Conservation (phyloP, 2,329 filamentous ascomycete species). For the Microascus cirrosus region DNA sequence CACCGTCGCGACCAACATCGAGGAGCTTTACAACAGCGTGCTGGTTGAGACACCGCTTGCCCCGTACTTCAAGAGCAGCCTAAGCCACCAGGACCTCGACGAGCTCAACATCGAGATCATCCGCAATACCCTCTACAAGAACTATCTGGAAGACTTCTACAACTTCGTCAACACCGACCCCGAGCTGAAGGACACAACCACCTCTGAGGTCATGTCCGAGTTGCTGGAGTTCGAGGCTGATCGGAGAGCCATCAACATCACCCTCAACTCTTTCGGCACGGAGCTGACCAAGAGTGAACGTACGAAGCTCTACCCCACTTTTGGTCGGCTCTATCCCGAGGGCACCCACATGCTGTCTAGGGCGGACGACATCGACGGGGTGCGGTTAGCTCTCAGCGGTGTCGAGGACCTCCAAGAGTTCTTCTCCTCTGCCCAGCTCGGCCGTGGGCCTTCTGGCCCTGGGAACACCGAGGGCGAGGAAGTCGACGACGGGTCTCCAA, state of each 20-base stretch:
- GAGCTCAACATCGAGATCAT: constrained; percentile 99
- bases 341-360: constrained; percentile 90
- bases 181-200: constrained; percentile 80
- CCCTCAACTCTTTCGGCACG: constrained; percentile 95
- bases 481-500: constrained; percentile 56
- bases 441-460: constrained; percentile 57
- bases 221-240: constrained; percentile 96
- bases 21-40: constrained; percentile 97
- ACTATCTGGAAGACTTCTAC: constrained; percentile 97
- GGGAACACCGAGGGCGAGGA: constrained; percentile 77
- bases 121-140: constrained; percentile 97
- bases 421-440: constrained; percentile 81
- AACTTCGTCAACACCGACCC: constrained; percentile 84
- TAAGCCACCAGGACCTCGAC: constrained; percentile 93
- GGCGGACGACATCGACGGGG: constrained; percentile 89
- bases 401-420: constrained; percentile 90
- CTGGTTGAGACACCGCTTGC: constrained; percentile 93
- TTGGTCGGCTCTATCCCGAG: constrained; percentile 86
- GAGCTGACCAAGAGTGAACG: constrained; percentile 88
- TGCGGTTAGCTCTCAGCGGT: constrained; percentile 85
- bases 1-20: constrained; percentile 95
- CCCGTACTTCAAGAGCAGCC: constrained; percentile 91
- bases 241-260: constrained; percentile 95
- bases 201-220: constrained; percentile 89
- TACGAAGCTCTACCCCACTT: constrained; percentile 89